phyloP scores from a whole-genome alignment of 2,329 filamentous ascomycete species.

The Penicillium sp. region DNA sequence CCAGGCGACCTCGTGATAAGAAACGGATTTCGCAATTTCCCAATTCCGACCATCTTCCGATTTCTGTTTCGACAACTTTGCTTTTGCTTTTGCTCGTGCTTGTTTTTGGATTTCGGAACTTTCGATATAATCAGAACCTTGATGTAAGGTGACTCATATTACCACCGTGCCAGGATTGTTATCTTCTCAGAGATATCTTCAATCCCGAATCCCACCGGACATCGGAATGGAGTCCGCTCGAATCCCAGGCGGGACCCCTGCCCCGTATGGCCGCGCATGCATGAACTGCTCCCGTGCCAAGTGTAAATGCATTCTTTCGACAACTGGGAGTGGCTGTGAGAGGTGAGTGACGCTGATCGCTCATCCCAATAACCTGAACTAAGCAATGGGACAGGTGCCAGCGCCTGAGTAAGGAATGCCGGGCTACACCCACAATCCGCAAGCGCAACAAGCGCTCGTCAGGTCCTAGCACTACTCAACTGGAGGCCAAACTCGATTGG shows the following conservation, averaged over 20 bases:
- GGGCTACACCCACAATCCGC: slow-evolving; percentile 36
- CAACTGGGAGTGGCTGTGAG: slow-evolving; percentile 27
- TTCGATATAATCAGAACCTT: too few relatives aligned
- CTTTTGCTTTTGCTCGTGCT: too few relatives aligned
- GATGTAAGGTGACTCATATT: not conserved
- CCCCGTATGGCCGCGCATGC: slow-evolving; percentile 12
- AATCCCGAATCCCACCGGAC: slow-evolving; percentile 9
- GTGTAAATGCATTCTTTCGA: slow-evolving; percentile 31
- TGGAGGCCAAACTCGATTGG: slow-evolving; percentile 33
- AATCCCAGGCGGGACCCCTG: slow-evolving; percentile 1
- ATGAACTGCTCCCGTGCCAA: slow-evolving; percentile 12
- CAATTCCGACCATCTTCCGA: too few relatives aligned
- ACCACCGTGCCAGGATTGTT: not conserved
- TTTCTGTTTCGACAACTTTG: too few relatives aligned
- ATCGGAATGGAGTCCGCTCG: slow-evolving; percentile 5
- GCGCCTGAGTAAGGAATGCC: slow-evolving; percentile 44
- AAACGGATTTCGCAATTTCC: too few relatives aligned
- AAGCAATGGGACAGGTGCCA: slow-evolving; percentile 37
- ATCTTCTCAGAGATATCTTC: not conserved
- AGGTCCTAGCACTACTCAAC: slow-evolving; percentile 23
- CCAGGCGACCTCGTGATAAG: too few relatives aligned
- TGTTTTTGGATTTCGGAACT: not conserved
- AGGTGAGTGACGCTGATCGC: slow-evolving; percentile 20
- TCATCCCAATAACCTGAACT: not conserved
- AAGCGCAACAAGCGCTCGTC: slow-evolving; percentile 32